phyloP scores from a whole-genome alignment of 2,329 filamentous ascomycete genomes.

The Beauveria bassiana region DNA sequence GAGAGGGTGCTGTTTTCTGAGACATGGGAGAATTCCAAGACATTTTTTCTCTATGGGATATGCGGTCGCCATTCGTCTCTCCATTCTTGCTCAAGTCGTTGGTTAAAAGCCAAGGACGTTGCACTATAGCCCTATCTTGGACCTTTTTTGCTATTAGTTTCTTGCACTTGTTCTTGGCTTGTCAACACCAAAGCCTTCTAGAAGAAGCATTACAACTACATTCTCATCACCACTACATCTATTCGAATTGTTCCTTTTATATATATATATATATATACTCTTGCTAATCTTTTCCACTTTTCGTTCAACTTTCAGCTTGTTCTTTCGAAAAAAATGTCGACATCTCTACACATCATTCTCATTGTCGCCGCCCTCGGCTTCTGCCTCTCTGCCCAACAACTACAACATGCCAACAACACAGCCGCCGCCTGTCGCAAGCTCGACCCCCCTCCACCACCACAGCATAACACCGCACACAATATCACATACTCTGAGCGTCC shows the following conservation, averaged over 20 bases:
- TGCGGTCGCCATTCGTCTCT: conserved; percentile 1
- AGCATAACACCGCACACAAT: neutral
- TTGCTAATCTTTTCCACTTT: no score
- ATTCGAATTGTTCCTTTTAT: no score
- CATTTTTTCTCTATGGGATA: neutral
- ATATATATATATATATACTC: neutral
- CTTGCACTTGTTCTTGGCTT: neutral
- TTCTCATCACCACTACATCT: no score
- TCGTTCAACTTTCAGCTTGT: neutral
- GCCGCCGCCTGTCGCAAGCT: neutral
- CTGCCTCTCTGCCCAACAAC: conserved; percentile 4
- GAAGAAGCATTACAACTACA: no score
- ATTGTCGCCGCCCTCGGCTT: conserved; percentile 1
- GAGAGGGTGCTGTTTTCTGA: neutral
- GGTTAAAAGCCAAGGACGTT: neutral
- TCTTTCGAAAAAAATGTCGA: neutral
- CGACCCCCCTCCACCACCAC: neutral
- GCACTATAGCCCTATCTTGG: neutral
- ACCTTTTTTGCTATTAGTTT: neutral
- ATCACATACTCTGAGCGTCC: neutral
- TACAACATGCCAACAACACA: neutral
- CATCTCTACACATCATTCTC: neutral
- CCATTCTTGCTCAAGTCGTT: neutral
- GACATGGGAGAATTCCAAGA: conserved; percentile 3
- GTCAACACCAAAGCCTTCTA: neutral